A percentile compares a stretch with the other conserved stretches of the same genome.
phyloP scores from a whole-genome alignment of 805 yeast genomes.

The Kodamaea hsintzibuensis region DNA sequence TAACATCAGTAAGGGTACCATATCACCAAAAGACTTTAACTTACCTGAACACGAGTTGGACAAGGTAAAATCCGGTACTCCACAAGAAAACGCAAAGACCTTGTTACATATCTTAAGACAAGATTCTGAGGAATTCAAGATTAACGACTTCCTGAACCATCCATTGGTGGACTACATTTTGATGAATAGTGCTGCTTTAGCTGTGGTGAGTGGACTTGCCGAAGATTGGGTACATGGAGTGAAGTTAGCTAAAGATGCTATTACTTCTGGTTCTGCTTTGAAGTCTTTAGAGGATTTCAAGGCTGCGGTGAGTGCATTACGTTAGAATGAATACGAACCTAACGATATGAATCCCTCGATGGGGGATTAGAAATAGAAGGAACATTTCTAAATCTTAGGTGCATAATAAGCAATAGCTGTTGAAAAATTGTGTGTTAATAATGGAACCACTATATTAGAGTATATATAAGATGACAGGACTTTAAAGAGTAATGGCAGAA shows the following conservation, averaged over 20 bases:
- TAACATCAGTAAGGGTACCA: constrained; percentile 40
- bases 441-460: too few species aligned
- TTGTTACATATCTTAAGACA: constrained; percentile 48
- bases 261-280: constrained; percentile 66
- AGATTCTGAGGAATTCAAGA: constrained; percentile 47
- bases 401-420: too few species aligned
- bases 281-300: constrained; percentile 57
- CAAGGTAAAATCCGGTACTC: constrained; percentile 80
- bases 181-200: constrained; percentile 84
- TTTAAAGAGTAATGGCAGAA: too few species aligned
- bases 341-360: too few species aligned
- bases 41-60: constrained; percentile 68
- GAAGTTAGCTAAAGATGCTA: constrained; percentile 64
- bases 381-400: too few species aligned
- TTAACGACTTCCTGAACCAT: constrained; percentile 38
- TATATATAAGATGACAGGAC: too few species aligned
- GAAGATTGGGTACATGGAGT: constrained; percentile 78
- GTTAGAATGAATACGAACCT: background rate
- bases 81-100: constrained; percentile 73
- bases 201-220: constrained; percentile 72
- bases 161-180: constrained; percentile 89
- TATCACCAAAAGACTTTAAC: constrained; percentile 80
- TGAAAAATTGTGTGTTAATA: too few species aligned
- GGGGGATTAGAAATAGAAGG: too few species aligned
- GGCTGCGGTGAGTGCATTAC: constrained; percentile 14